Evolutionary conservation across 805 yeast species (phyloP).

Genomic region (Hanseniaspora occidentalis): DNA sequence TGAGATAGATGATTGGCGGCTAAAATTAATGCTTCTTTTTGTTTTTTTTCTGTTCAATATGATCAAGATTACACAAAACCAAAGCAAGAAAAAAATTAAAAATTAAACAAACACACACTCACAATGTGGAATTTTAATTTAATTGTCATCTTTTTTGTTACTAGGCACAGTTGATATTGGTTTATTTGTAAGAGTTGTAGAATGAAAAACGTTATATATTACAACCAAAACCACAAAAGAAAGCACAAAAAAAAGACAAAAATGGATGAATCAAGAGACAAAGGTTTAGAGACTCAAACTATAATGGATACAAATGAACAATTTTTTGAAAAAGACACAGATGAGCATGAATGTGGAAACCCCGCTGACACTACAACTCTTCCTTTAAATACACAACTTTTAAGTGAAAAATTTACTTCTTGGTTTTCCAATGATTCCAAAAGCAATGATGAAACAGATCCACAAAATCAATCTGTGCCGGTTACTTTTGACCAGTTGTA

Average conservation of each 20-base stretch:
- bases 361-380: no score
- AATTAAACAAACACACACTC: no score
- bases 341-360: no score
- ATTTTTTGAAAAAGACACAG: constrained; percentile 1
- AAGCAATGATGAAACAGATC: not conserved
- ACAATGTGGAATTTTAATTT: no score
- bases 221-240: not conserved
- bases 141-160: not conserved
- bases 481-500: constrained; percentile 54
- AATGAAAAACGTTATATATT: not conserved
- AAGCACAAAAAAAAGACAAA: not conserved
- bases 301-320: not conserved
- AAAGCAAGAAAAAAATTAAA: no score
- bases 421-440: constrained; percentile 7
- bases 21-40: no score
- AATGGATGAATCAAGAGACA: no score
- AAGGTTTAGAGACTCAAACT: not conserved
- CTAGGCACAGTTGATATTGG: not conserved
- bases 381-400: no score
- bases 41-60: no score
- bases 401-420: constrained; percentile 2
- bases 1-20: no score
- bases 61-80: no score
- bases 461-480: no score
- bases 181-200: constrained; percentile 1